Evolutionary conservation across 495 filamentous ascomycete species (phyloP), one percentile per base, ranked within the genome.

Genomic region (Tuber borchii): DNA sequence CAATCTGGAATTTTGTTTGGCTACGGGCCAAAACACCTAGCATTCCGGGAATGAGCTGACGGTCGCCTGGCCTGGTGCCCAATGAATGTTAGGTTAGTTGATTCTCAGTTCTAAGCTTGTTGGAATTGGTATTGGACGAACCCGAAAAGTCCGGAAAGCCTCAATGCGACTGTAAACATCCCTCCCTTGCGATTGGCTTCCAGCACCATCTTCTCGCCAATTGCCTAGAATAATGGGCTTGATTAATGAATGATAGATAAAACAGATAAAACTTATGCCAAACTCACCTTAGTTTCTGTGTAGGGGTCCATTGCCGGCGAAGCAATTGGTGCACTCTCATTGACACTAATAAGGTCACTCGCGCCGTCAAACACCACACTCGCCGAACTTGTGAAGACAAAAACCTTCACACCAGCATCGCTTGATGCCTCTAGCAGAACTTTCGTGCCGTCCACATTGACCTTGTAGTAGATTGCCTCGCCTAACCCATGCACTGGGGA

Each of bases 371-470:
- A 93, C 73, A 97, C 88, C 48, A 97, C 89, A 71, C 92, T 94
- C 70, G 93, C 93, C 40, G 92, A 94, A 83, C 93, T 96, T 4
- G 96, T 99, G 86, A 96, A 97, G 43, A 99, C 93, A 80, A 99
- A 92, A 0, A 90, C 96, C 85, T 93, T 97, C 80, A 97, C 94
- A 69, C 89, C 90, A 44, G 88, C 87, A 80, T 91, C 87, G 77
- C 89, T 89, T 72, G 91, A 91, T 20, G 91, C 92, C 73, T 93
- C 89, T 69, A 99, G 84, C 31, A 98, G 86, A 31, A 87, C 91
- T 78, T 88, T 89, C 0, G 95, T 97, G 26, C 95, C 95, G 34
- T 92, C 91, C 1, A 99, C 93, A 84, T 98, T 99, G 77, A 99
- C 95, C 85, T 92, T 94, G 74, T 89, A 87, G 85, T 90, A 91